Conservation (phyloP, 2,329 filamentous ascomycete species). For the Hirsutella rhossiliensis region DNA sequence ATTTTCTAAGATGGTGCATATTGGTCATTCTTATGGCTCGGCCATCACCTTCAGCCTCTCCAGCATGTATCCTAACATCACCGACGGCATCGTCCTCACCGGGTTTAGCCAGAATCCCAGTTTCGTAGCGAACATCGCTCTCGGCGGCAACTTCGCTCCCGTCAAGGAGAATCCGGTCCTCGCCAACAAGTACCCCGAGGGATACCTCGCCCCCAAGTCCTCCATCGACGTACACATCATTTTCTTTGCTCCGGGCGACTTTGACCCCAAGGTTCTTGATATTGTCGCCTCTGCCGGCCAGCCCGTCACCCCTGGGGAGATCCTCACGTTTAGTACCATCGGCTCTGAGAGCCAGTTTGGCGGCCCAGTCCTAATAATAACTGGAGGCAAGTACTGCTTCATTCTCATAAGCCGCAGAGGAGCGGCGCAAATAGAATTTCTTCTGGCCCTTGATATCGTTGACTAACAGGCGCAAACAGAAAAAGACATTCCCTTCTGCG, state of each 20-base stretch:
- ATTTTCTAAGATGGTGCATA: constrained; percentile 38
- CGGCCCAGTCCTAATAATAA: constrained; percentile 47
- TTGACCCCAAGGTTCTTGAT: constrained; percentile 40
- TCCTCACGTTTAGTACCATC: constrained; percentile 39
- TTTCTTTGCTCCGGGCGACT: constrained; percentile 39
- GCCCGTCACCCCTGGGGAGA: constrained; percentile 44
- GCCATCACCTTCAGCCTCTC: constrained; percentile 44
- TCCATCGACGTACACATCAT: constrained; percentile 36
- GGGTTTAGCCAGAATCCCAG: constrained; percentile 41
- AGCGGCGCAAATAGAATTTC: background rate
- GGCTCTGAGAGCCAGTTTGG: constrained; percentile 24
- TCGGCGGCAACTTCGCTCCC: constrained; percentile 34
- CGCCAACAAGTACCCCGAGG: constrained; percentile 25
- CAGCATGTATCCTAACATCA: constrained; percentile 36
- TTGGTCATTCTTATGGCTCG: constrained; percentile 54
- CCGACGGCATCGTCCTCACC: constrained; percentile 47
- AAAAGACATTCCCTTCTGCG: constrained; percentile 45
- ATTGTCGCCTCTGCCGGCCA: constrained; percentile 33
- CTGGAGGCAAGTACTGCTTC: constrained; percentile 29
- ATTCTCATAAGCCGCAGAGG: background rate
- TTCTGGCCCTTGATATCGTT: background rate
- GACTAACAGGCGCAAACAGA: constrained; percentile 17
- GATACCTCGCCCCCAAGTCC: constrained; percentile 39
- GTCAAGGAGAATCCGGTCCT: constrained; percentile 27
- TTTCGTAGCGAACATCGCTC: constrained; percentile 29